phyloP scores from a whole-genome alignment of 2,329 filamentous ascomycete genomes.

The Alternaria incomplexa region DNA sequence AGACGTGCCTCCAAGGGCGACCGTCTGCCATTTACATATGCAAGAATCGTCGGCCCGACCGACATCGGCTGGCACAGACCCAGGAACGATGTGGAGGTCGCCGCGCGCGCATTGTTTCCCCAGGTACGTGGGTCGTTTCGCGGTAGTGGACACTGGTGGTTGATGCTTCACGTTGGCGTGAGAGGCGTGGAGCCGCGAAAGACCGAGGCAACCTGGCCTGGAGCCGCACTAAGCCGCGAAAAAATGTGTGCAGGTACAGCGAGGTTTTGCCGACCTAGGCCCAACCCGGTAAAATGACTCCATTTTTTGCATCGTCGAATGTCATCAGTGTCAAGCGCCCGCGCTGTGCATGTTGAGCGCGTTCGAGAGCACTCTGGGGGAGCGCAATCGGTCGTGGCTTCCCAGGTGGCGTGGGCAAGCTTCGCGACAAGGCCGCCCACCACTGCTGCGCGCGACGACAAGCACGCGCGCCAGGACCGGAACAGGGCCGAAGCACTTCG shows the following conservation, averaged over 20 bases:
- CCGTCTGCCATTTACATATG: slow-evolving; percentile 6
- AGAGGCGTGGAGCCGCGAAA: slow-evolving; percentile 5
- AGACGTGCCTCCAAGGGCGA: not conserved
- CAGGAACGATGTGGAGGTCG: slow-evolving; percentile 7
- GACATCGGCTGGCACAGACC: slow-evolving; percentile 8
- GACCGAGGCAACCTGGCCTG: slow-evolving; percentile 3
- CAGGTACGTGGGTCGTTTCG: slow-evolving; percentile 4
- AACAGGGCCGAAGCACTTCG: slow-evolving; percentile 2
- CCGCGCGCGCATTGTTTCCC: slow-evolving; percentile 11
- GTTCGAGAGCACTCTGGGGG: slow-evolving; percentile 9
- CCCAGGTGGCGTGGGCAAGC: not conserved
- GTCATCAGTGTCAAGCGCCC: slow-evolving; percentile 5
- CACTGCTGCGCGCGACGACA: not conserved
- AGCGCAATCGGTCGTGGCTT: not conserved
- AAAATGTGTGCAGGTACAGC: slow-evolving; percentile 1
- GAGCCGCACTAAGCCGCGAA: slow-evolving; percentile 12
- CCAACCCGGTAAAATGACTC: not conserved
- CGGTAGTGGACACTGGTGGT: not conserved
- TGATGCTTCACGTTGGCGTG: slow-evolving; percentile 5
- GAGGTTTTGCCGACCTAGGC: slow-evolving; percentile 4
- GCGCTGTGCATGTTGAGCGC: not conserved
- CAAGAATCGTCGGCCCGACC: slow-evolving; percentile 11
- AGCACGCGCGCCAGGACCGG: not conserved
- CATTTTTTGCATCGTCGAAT: slow-evolving; percentile 1
- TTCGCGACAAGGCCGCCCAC: not conserved